Base-by-base conservation (phyloP, 108 stramenopile species). In the Skeletonema menzelii region DNA sequence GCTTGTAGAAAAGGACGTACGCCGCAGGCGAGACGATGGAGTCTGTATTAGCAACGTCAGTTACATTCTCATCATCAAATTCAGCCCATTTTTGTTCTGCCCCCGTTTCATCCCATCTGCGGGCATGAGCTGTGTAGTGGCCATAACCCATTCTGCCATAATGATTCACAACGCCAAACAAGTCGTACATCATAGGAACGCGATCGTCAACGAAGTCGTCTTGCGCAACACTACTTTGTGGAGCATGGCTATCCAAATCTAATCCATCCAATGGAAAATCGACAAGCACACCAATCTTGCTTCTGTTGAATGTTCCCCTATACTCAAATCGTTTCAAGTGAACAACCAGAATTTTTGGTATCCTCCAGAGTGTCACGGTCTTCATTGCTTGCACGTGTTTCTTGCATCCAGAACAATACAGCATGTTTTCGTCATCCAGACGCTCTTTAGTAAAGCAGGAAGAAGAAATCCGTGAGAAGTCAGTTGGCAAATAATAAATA, bases 281-380 rank as follows among this genome's bases (percentile, higher is more conserved):
- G 19, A 99, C 97, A 10, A 94, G 78, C 1, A 94, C 92, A 12
- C 93, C 91, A 20, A 98, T 76, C 69, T 99, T 99, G 69, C 93
- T 65, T 32, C 73, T 66, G 24, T 65, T 65, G 28, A 75, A 67
- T 26, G 73, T 67, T 40, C 95, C 75, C 22, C 79, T 77, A 76
- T 90, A 96, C 56, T 95, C 90, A 74, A 99, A 99, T 14, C 98
- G 88, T 84, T 99, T 99, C 69, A 99, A 80, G 69, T 98, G 97
- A 8, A 99, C 74, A 37, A 98, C 92, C 13, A 99, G 75, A 19
- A 99, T 86, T 56, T 98, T 97, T 2, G 98, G 98, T 15, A 94
- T 68, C 34, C 93, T 73, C 93, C 96, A 99, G 0, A 99, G 62
- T 57, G 95, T 92, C 79, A 99, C 87, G 46, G 95, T 96, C 80